phyloP scores from a whole-genome alignment of 441 rosid species.

The Jatropha multifida region DNA sequence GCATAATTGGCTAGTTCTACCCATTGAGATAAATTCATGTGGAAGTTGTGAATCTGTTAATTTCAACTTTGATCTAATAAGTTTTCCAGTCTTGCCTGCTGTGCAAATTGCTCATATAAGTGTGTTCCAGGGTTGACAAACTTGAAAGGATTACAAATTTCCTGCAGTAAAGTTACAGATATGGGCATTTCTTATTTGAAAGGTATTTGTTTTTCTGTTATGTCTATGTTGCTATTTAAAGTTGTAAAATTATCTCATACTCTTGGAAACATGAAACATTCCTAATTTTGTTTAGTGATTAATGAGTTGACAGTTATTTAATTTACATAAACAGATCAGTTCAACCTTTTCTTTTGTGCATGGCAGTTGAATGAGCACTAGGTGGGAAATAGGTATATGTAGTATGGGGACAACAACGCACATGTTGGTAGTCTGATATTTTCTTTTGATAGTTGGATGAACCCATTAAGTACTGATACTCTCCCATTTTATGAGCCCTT shows the following conservation, averaged over 20 bases:
- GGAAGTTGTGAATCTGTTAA: neutral
- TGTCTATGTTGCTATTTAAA: neutral
- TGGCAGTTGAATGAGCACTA: neutral
- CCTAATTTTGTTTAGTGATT: neutral
- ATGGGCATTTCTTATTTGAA: constrained; percentile 62
- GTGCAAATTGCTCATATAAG: neutral
- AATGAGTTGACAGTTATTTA: neutral
- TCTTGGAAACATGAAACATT: neutral
- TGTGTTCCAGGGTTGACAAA: constrained; percentile 55
- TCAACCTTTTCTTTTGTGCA: neutral
- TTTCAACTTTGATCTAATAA: neutral
- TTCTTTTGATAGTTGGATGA: neutral
- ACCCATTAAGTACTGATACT: neutral
- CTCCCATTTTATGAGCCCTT: neutral
- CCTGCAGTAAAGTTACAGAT: constrained; percentile 72
- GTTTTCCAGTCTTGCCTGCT: neutral
- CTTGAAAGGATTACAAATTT: constrained; percentile 62
- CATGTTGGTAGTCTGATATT: neutral
- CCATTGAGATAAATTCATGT: neutral
- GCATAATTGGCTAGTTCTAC: neutral
- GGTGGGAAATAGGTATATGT: neutral
- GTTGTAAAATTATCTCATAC: neutral
- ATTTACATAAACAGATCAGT: neutral
- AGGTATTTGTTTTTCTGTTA: constrained; percentile 39
- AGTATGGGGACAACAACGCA: neutral